phyloP scores from a whole-genome alignment of 352 stramenopile genomes.

The Phytopythium helicoides region DNA sequence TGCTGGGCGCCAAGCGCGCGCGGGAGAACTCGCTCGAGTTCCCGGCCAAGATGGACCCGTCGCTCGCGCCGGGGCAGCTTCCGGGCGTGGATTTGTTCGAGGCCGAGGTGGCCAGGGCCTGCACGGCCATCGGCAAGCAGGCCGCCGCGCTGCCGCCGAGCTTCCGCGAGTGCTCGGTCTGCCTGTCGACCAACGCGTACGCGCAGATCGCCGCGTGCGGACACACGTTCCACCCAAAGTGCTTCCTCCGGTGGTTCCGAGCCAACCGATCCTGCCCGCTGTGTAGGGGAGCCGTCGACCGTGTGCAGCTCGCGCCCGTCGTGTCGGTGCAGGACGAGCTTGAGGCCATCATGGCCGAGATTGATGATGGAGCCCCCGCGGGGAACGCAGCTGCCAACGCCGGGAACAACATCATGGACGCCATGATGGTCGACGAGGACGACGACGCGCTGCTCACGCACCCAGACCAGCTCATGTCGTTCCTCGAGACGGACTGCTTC shows the following conservation, averaged over 20 bases:
- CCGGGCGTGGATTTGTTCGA: constrained; percentile 59
- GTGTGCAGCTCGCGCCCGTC: constrained; percentile 48
- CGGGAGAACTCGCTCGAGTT: constrained; percentile 21
- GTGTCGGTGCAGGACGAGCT: constrained; percentile 59
- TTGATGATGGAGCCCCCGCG: constrained; percentile 41
- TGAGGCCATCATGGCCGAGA: constrained; percentile 75
- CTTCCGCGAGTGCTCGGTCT: constrained; percentile 71
- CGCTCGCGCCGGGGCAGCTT: not conserved
- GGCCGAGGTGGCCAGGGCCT: constrained; percentile 60
- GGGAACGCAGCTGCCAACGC: not conserved
- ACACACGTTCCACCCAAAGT: constrained; percentile 78
- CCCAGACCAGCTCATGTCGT: constrained; percentile 47
- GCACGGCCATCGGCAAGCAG: constrained; percentile 50
- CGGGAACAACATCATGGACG: constrained; percentile 7
- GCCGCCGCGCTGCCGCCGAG: constrained; percentile 42
- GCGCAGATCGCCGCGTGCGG: constrained; percentile 65
- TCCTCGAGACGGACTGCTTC: constrained; percentile 45
- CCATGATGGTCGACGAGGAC: constrained; percentile 16
- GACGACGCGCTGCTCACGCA: constrained; percentile 37
- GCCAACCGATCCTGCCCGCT: constrained; percentile 71
- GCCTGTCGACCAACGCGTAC: constrained; percentile 66
- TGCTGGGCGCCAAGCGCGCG: constrained; percentile 16
- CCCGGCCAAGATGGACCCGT: not conserved
- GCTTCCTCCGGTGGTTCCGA: constrained; percentile 80
- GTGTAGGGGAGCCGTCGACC: constrained; percentile 60